phyloP scores from a whole-genome alignment of 345 rosid genomes.

The Dipteronia sinensis region DNA sequence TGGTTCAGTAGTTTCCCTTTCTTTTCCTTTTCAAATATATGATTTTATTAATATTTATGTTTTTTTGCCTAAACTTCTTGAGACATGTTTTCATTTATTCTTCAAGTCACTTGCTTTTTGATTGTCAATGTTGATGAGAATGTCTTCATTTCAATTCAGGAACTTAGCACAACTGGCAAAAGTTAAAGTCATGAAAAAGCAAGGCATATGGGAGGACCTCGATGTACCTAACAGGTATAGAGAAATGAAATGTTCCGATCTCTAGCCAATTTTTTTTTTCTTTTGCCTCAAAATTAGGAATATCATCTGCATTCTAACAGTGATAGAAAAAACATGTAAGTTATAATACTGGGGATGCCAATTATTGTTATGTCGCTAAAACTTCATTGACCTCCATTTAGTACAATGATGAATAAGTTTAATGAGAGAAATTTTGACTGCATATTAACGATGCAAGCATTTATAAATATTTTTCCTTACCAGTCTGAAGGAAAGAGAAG shows the following conservation, averaged over 20 bases:
- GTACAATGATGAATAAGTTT: not conserved
- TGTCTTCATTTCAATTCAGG: constrained; percentile 34
- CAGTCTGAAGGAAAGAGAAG: not conserved
- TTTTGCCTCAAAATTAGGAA: not conserved
- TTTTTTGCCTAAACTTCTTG: constrained; percentile 3
- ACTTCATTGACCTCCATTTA: not conserved
- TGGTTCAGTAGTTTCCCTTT: too few species aligned
- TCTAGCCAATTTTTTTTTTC: not conserved
- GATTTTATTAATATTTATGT: not conserved
- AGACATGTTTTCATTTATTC: not conserved
- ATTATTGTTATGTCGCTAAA: not conserved
- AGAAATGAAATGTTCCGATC: not conserved
- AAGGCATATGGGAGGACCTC: constrained; percentile 68
- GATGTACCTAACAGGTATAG: constrained; percentile 48
- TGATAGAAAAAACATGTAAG: not conserved
- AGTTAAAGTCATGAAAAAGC: constrained; percentile 54
- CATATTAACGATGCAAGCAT: not conserved
- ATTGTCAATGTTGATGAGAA: constrained; percentile 6
- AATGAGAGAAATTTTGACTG: not conserved
- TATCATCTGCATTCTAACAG: not conserved
- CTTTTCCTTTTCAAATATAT: not conserved
- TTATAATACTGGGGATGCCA: not conserved
- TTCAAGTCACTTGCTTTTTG: not conserved
- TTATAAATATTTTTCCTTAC: not conserved
- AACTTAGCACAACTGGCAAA: constrained; percentile 60